These are phyloP conservation scores for Paracoccidioides lutzii DNA, from an alignment of 2,329 filamentous ascomycete genomes.

Conservation along the genomic window DNA sequence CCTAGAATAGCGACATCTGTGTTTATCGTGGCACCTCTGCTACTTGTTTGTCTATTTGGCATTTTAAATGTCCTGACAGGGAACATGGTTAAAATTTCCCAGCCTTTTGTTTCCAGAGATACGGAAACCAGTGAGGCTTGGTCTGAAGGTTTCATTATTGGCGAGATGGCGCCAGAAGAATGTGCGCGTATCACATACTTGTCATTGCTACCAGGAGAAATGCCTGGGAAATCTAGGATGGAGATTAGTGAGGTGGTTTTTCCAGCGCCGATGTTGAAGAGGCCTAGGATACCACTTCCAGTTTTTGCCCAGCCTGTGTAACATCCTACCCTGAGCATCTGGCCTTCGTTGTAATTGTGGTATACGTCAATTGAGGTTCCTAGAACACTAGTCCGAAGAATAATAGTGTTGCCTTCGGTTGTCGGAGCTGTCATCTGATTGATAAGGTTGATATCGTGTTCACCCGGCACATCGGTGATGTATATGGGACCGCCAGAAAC, in stretches of 20 bases:
- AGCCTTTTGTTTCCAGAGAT: constrained; percentile 52
- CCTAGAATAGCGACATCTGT: constrained; percentile 56
- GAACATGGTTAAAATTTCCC: constrained; percentile 70
- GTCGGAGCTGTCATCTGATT: constrained; percentile 68
- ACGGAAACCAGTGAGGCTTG: constrained; percentile 44
- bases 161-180: constrained; percentile 46
- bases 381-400: constrained; percentile 63
- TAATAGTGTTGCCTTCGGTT: constrained; percentile 57
- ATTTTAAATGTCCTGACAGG: constrained; percentile 46
- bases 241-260: constrained; percentile 56
- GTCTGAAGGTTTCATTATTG: constrained; percentile 23
- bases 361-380: constrained; percentile 65
- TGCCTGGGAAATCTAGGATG: constrained; percentile 60
- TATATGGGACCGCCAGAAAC: constrained; percentile 87
- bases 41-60: constrained; percentile 20
- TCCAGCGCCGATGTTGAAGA: constrained; percentile 66
- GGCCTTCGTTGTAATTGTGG: constrained; percentile 57
- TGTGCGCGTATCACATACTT: constrained; percentile 65
- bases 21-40: constrained; percentile 25
- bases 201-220: constrained; percentile 34
- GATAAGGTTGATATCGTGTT: constrained; percentile 65
- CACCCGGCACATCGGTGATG: constrained; percentile 78
- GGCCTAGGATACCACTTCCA: constrained; percentile 63
- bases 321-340: constrained; percentile 62
- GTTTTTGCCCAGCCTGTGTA: constrained; percentile 57